Percentiles rank a stretch among this genome's conserved stretches.
These are phyloP conservation scores for Lachancea meyersii DNA, from an alignment of 805 yeast genomes.

Conservation along the genomic window DNA sequence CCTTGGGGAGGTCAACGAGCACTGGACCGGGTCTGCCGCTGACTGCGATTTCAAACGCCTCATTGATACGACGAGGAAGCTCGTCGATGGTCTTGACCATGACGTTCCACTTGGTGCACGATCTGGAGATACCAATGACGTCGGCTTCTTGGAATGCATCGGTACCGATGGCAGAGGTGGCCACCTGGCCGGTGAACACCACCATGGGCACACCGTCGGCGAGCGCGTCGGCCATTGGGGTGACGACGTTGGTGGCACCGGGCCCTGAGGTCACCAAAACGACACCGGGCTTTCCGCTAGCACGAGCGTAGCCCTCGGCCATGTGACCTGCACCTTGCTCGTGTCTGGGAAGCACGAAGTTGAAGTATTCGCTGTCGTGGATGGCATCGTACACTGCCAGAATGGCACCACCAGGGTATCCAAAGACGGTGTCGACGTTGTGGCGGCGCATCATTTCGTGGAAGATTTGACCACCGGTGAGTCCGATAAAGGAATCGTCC, in stretches of 20 bases:
- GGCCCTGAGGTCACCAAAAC: constrained; percentile 99
- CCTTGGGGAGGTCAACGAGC: constrained; percentile 94
- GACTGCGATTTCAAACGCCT: constrained; percentile 95
- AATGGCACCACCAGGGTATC: constrained; percentile 99
- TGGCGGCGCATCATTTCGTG: constrained; percentile 98
- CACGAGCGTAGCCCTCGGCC: constrained; percentile 99
- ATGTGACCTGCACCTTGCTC: constrained; percentile 99
- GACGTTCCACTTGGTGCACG: constrained; percentile 98
- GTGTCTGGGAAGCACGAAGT: constrained; percentile 89
- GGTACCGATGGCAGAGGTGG: constrained; percentile 92
- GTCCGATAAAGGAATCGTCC: constrained; percentile 88
- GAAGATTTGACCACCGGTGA: constrained; percentile 97
- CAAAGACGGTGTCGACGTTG: constrained; percentile 91
- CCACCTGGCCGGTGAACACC: constrained; percentile 96
- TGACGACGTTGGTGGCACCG: constrained; percentile 96
- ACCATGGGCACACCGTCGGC: constrained; percentile 97
- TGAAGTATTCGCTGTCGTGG: constrained; percentile 80
- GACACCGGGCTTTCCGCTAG: constrained; percentile 92
- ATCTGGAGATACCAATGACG: constrained; percentile 90
- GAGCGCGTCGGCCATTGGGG: constrained; percentile 97
- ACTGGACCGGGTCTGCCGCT: constrained; percentile 98
- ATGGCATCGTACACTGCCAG: constrained; percentile 97
- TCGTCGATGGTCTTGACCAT: constrained; percentile 96
- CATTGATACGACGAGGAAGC: constrained; percentile 90
- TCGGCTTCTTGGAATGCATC: constrained; percentile 99